Conservation (phyloP, 108 stramenopile species). For the Mediolabrus comicus region DNA sequence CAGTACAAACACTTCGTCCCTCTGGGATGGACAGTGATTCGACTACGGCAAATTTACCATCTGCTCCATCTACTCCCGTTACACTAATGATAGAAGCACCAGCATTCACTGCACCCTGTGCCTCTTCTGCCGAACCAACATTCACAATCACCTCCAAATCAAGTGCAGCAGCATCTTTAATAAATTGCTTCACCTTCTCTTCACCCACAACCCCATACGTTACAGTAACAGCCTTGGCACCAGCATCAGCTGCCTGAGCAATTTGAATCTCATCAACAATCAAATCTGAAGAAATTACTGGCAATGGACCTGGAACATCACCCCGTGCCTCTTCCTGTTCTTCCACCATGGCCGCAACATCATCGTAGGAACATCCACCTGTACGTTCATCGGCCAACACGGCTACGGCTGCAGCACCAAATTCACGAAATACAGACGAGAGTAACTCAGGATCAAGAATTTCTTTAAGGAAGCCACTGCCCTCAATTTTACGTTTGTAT, state of each 20-base stretch:
- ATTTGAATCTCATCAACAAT: conserved; percentile 86
- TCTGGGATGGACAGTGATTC: conserved; percentile 50
- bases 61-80: conserved; percentile 42
- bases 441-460: conserved; percentile 33
- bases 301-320: conserved; percentile 79
- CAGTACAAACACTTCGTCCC: conserved; percentile 49
- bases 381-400: conserved; percentile 77
- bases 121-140: conserved; percentile 65
- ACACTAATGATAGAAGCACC: conserved; percentile 67
- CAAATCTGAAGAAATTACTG: conserved; percentile 75
- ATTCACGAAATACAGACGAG: conserved; percentile 75
- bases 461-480: conserved; percentile 29
- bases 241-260: conserved; percentile 56
- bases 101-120: conserved; percentile 63
- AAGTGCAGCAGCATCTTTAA: conserved; percentile 47
- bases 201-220: conserved; percentile 47
- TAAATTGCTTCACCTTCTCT: conserved; percentile 44
- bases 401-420: conserved; percentile 75
- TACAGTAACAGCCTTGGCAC: conserved; percentile 61
- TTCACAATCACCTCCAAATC: conserved; percentile 66
- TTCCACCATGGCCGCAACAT: conserved; percentile 54
- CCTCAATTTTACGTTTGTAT: conserved; percentile 74
- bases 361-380: conserved; percentile 81
- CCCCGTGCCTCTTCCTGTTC: conserved; percentile 69
- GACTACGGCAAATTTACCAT: conserved; percentile 50